Evolutionary conservation across 495 filamentous ascomycete genomes (phyloP), one percentile per base, ranked within the genome.

Genomic region (Parathielavia appendiculata): DNA sequence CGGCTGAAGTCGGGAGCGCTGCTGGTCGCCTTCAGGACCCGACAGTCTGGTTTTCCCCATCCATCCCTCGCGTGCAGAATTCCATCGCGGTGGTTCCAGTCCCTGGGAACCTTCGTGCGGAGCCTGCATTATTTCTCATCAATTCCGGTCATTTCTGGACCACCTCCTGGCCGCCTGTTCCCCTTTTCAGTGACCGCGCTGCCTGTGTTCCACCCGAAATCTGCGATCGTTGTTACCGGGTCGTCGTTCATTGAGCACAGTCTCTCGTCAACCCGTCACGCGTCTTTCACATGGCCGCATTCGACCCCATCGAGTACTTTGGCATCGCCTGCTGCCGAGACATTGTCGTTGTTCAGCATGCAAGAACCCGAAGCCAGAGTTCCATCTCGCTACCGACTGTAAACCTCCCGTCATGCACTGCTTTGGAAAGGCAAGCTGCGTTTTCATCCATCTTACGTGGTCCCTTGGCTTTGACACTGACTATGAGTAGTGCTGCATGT

Each of bases 261-360:
- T 32, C 26, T 17, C 26, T 1, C 10, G n/a, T 17, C 46, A 47
- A 8, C 26, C 6, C 26, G 26, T 30, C 26, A 6, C 26, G 26
- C 26, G 26, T 30, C 26, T 2, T 6, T 30, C 26, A 30, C 46
- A 65, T 65, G 63, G 63, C 63, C 22, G 39, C 35, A n/a, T 48
- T 57, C 41, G 51, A 58, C 23, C 51, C 39, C 5, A 52, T 63
- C 40, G 59, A 60, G 39, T 51, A 51, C 14, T 54, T 48, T 4
- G 60, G 63, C 45, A 57, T 65, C 12, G 63, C 36, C 0, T 2
- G 13, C 23, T 52, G 39, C 36, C 63, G 57, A 51, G 53, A 57
- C 23, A 47, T 62, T 32, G 14, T n/a, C 38, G 34, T 59, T 26
- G 9, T 8, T n/a, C 45, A 43, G 4, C 30, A 51, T 36, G 32